Evolutionary conservation across 768 basidiomycete species (phyloP), one percentile per base, ranked within the genome.

Genomic region (Boletellus emodensis): DNA sequence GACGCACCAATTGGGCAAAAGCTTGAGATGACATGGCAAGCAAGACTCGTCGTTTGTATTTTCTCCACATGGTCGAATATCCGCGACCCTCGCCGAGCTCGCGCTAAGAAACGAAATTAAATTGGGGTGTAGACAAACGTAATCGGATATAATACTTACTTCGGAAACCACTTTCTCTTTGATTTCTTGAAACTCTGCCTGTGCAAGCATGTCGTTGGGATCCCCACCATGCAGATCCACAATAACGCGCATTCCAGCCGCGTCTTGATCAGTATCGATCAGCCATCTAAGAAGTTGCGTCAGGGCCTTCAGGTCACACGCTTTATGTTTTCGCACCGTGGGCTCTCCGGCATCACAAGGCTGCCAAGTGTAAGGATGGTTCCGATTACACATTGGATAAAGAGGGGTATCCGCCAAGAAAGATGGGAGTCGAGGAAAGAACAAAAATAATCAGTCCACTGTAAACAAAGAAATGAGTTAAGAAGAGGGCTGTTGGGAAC

Each of bases 371-470:
- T 82, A 38, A 97, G 83, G 52, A 95, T 80, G 11, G 72, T 61
- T 22, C 94, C 94, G 51, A 95, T 94, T 39, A 94, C 66, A 58
- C 87, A 90, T 76, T 96, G 94, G 3, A 95, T 74, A 57, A 85
- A 84, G 30, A 97, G 79, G 13, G 94, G 94, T 51, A 94, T 75
- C 35, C 94, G 80, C 94, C 94, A 97, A n/a, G 91, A 83, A 44
- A 84, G 68, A 67, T 96, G 83, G 8, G 86, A 88, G 26, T 88
- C 79, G 42, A 96, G 78, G 72, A 80, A 97, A 1, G 92, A 94
- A 64, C 85, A 90, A 59, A 93, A 90, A 67, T 97, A 97, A 66
- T 93, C 94, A 42, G 86, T 83, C 94, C 94, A 97, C 89, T 90
- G 51, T 30, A 46, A 40, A 32, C 5, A 18, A 48, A 5, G 26